phyloP scores from a whole-genome alignment of 345 rosid genomes.

The Eucalyptus shirleyi region DNA sequence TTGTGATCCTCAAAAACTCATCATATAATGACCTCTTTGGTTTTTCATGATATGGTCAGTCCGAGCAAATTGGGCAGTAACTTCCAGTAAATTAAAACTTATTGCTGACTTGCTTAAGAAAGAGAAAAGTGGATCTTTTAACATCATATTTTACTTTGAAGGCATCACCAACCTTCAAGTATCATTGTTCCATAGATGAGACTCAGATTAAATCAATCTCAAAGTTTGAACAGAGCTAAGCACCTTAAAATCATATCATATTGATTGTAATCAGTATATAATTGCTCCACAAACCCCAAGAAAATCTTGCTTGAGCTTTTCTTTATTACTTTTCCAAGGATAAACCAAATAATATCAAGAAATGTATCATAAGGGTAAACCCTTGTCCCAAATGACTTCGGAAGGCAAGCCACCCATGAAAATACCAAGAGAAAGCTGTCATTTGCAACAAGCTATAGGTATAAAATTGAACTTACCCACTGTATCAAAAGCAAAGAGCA shows the following conservation, averaged over 20 bases:
- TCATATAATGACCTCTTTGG: not conserved
- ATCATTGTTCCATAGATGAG: not conserved
- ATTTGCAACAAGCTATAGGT: not conserved
- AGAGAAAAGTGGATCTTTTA: not conserved
- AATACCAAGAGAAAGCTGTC: not conserved
- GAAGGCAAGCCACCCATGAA: not conserved
- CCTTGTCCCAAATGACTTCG: not conserved
- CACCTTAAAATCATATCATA: not conserved
- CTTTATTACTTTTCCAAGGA: not conserved
- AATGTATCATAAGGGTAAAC: not conserved
- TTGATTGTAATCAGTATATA: not conserved
- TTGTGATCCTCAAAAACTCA: not conserved
- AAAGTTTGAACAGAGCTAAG: not conserved
- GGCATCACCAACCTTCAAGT: not conserved
- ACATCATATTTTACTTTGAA: not conserved
- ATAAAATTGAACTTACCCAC: not conserved
- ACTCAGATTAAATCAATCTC: not conserved
- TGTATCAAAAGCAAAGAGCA: not conserved
- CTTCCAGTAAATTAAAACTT: not conserved
- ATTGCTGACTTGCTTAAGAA: not conserved
- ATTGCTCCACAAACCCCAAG: not conserved
- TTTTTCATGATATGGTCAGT: not conserved
- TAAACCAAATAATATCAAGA: not conserved
- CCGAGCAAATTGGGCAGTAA: not conserved
- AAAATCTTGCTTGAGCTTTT: not conserved